Conservation (phyloP, 805 yeast species). For the Hemisphaericaspora nanyangensis region DNA sequence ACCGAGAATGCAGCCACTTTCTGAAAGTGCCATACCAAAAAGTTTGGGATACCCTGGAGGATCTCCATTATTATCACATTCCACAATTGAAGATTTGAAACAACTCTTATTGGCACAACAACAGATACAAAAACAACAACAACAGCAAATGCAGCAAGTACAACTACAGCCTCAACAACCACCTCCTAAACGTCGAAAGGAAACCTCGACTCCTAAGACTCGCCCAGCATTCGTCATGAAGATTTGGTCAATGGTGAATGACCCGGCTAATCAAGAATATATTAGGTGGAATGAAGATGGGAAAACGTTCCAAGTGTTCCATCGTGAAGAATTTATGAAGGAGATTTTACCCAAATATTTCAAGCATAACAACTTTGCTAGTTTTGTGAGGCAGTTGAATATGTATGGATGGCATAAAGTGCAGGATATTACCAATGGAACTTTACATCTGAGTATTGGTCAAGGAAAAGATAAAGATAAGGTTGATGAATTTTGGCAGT, state of each 20-base stretch:
- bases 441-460: conserved; percentile 29
- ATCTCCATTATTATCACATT: conserved; percentile 8
- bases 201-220: conserved; percentile 41
- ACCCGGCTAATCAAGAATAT: conserved; percentile 59
- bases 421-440: conserved; percentile 82
- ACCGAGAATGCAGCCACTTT: conserved; percentile 27
- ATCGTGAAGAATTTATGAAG: conserved; percentile 82
- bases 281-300: conserved; percentile 89
- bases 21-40: conserved; percentile 26
- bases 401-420: conserved; percentile 99
- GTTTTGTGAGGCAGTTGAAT: conserved; percentile 91
- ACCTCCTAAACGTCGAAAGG: conserved; percentile 20
- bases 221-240: conserved; percentile 91
- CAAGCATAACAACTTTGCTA: conserved; percentile 91
- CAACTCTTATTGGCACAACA: not conserved
- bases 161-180: conserved; percentile 1
- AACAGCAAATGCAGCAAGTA: not conserved
- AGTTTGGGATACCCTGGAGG: not conserved
- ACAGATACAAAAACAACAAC: not conserved
- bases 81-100: not conserved
- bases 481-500: conserved; percentile 86
- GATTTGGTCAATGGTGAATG: conserved; percentile 94
- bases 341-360: conserved; percentile 84
- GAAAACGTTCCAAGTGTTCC: conserved; percentile 74
- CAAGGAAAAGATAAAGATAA: conserved; percentile 32